Percentiles rank a stretch among this genome's conserved stretches.
phyloP scores from a whole-genome alignment of 2,329 filamentous ascomycete species.

The Furcasterigmium furcatum region DNA sequence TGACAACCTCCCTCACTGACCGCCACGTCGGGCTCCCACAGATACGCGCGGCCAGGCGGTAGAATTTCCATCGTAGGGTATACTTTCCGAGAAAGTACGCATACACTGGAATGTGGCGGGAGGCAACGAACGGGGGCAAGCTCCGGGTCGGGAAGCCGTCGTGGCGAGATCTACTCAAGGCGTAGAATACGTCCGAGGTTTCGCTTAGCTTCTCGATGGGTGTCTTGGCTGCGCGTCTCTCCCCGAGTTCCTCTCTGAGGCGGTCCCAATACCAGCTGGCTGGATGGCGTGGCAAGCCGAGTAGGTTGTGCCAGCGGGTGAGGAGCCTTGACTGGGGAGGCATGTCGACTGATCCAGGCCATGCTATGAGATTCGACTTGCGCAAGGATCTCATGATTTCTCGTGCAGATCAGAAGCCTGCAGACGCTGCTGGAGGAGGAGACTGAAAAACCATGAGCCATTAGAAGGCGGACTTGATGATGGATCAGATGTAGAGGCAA shows the following conservation, averaged over 20 bases:
- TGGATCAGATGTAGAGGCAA: too few relatives aligned
- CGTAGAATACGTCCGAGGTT: slow-evolving; percentile 39
- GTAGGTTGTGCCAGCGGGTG: slow-evolving; percentile 10
- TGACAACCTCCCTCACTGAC: slow-evolving; percentile 37
- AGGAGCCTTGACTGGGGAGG: neutral
- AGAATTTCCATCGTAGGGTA: slow-evolving; percentile 37
- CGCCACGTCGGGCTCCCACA: slow-evolving; percentile 18
- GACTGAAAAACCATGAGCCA: too few relatives aligned
- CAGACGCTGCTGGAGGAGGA: too few relatives aligned
- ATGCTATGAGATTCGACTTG: too few relatives aligned
- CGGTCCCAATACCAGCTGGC: slow-evolving; percentile 34
- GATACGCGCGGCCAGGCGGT: slow-evolving; percentile 27
- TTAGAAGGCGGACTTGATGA: too few relatives aligned
- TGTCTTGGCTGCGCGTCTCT: slow-evolving; percentile 25
- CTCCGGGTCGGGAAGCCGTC: slow-evolving; percentile 29
- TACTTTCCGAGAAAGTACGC: slow-evolving; percentile 40
- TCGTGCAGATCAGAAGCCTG: too few relatives aligned
- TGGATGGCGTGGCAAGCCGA: slow-evolving; percentile 24
- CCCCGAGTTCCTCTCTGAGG: slow-evolving; percentile 32
- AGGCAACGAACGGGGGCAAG: slow-evolving; percentile 18
- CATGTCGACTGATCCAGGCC: too few relatives aligned
- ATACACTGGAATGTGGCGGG: slow-evolving; percentile 23
- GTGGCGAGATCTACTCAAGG: slow-evolving; percentile 31
- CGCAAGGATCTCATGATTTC: too few relatives aligned
- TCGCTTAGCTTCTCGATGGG: slow-evolving; percentile 33